Conservation (phyloP, 1,284 basidiomycete genomes). For the Xanthoconium separans region DNA sequence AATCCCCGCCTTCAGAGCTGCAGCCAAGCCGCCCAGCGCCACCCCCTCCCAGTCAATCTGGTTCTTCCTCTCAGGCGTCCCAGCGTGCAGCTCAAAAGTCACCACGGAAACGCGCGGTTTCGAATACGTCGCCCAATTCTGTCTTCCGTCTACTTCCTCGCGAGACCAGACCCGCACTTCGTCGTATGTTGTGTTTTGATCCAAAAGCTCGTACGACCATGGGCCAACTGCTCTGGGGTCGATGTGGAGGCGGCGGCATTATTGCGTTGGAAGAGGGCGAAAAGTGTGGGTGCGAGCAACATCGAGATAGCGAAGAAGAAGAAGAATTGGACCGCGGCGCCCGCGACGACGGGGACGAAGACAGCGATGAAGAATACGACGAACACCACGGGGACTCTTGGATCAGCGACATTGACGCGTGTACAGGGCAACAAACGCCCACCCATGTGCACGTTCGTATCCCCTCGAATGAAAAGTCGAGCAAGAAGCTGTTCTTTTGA, state of each 20-base stretch:
- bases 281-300: constrained; percentile 60
- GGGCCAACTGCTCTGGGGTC: constrained; percentile 87
- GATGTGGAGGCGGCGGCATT: constrained; percentile 70
- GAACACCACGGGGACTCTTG: constrained; percentile 77
- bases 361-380: constrained; percentile 63
- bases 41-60: constrained; percentile 10
- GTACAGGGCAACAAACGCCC: constrained; percentile 52
- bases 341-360: constrained; percentile 13
- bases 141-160: constrained; percentile 97
- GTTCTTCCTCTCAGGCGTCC: constrained; percentile 2
- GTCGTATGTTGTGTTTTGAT: constrained; percentile 94
- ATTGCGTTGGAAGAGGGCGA: constrained; percentile 42
- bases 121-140: constrained; percentile 85
- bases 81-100: constrained; percentile 18
- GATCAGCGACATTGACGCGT: constrained; percentile 74
- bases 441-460: constrained; percentile 72
- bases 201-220: constrained; percentile 89
- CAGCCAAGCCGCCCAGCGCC: constrained; percentile 25
- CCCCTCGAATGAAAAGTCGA: constrained; percentile 65
- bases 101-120: constrained; percentile 58
- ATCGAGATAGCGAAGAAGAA: constrained; percentile 35
- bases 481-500: constrained; percentile 70
- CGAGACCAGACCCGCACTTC: constrained; percentile 85
- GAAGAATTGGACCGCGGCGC: constrained; percentile 12
- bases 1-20: constrained; percentile 14